Conservation (phyloP, 2,329 filamentous ascomycete species). For the Verticillium alfalfae region DNA sequence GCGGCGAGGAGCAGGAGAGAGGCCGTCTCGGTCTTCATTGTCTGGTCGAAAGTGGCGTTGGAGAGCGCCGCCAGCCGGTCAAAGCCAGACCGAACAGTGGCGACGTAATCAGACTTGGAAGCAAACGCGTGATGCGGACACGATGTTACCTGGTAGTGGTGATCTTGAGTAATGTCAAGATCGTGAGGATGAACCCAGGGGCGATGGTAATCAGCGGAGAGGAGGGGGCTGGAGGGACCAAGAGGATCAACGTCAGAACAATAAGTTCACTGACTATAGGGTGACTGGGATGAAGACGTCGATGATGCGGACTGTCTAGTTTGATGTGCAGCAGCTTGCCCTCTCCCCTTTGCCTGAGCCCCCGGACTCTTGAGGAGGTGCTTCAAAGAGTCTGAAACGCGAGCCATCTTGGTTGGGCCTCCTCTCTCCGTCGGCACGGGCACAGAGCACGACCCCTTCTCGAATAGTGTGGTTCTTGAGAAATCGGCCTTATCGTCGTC, state of each 20-base stretch:
- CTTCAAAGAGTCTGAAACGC: background rate
- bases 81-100: background rate
- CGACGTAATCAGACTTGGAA: background rate
- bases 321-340: background rate
- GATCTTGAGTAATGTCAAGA: background rate
- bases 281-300: background rate
- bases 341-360: background rate
- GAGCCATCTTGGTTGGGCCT: background rate
- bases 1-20: slow-evolving; percentile 20
- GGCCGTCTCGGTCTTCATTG: slow-evolving; percentile 20
- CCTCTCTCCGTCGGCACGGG: background rate
- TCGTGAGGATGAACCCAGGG: background rate
- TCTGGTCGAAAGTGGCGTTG: background rate
- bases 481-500: background rate
- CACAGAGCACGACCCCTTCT: background rate
- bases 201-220: background rate
- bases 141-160: background rate
- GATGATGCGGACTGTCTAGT: background rate
- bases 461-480: background rate
- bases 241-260: background rate
- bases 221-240: background rate
- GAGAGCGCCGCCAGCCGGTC: background rate
- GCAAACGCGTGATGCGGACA: background rate
- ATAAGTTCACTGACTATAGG: background rate
- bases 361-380: background rate